Evolutionary conservation across 208 protist genomes (phyloP).

Genomic region (Angomonas ambiguus): DNA sequence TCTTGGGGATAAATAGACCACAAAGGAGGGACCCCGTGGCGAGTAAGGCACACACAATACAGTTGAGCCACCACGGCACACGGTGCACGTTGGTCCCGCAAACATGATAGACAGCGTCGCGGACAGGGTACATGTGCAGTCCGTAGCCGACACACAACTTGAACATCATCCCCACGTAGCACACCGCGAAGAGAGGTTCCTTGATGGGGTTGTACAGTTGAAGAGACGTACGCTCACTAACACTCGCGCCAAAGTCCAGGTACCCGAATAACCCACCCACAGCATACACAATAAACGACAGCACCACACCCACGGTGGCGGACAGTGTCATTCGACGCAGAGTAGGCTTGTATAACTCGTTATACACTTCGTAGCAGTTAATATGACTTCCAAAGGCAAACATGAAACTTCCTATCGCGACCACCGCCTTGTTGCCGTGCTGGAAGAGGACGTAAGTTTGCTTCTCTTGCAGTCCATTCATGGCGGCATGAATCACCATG

Average conservation of each 20-base stretch:
- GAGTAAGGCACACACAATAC: constrained; percentile 28
- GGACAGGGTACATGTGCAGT: constrained; percentile 57
- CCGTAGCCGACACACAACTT: constrained; percentile 70
- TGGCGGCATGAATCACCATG: constrained; percentile 45
- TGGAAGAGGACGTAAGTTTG: constrained; percentile 28
- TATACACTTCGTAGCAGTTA: constrained; percentile 48
- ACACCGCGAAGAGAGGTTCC: constrained; percentile 42
- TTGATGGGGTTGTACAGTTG: constrained; percentile 54
- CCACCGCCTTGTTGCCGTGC: constrained; percentile 34
- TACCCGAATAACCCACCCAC: constrained; percentile 63
- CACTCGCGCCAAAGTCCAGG: constrained; percentile 52
- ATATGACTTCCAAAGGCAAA: constrained; percentile 63
- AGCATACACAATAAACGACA: constrained; percentile 60
- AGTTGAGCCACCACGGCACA: constrained; percentile 49
- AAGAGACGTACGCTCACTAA: constrained; percentile 43
- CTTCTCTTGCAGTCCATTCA: constrained; percentile 20
- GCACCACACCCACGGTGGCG: constrained; percentile 30
- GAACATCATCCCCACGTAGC: constrained; percentile 55
- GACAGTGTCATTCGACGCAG: constrained; percentile 34
- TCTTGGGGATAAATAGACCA: constrained; percentile 67
- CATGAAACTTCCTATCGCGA: constrained; percentile 39
- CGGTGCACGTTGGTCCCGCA: constrained; percentile 27
- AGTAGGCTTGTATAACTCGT: constrained; percentile 58
- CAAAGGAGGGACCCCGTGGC: constrained; percentile 33
- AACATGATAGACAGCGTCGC: constrained; percentile 62